Evolutionary conservation across 352 stramenopile species (phyloP), one percentile per base, ranked within the genome.

Genomic region (Pythium biforme): DNA sequence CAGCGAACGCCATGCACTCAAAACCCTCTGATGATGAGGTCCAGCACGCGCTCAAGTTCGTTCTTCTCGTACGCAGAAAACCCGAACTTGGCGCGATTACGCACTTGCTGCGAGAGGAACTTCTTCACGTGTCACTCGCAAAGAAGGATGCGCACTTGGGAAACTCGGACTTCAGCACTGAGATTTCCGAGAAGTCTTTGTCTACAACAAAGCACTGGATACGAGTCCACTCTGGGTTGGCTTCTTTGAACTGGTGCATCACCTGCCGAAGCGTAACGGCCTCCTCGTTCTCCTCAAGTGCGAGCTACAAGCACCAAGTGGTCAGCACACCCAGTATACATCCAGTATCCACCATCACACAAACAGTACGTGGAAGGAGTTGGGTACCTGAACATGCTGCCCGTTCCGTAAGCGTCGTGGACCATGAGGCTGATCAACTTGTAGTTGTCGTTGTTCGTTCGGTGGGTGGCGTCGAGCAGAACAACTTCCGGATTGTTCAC

Each of bases 341-440:
- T 15, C 22, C 51, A 58, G 51, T 48, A 58, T 34, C 19, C 34
- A 58, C 51, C 51, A 58, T 20, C 22, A 58, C 3, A 31, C 29
- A 48, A n/a, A 14, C 51, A 34, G 29, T 10, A 10, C 10, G 29
- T 34, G 29, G 5, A 4, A 34, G n/a, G n/a, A n/a, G n/a, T n/a
- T n/a, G n/a, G n/a, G n/a, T 34, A 63, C 56, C 45, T 63, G 56
- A 1, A 63, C 56, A 26, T 58, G 37, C 10, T 64, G 57, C 3
- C 57, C 57, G n/a, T 46, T 15, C 37, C 57, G 4, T 33, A 52
- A 14, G 47, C 12, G 40, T 64, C 47, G 14, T 45, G 39, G 10
- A 45, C 40, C 57, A 64, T 64, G 37, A 64, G 57, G 25, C 23
- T 45, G 26, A n/a, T n/a, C 31, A 64, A 23, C 39, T 58, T 58